Conservation (phyloP, 805 yeast genomes). For the Wickerhamomyces chambardii region DNA sequence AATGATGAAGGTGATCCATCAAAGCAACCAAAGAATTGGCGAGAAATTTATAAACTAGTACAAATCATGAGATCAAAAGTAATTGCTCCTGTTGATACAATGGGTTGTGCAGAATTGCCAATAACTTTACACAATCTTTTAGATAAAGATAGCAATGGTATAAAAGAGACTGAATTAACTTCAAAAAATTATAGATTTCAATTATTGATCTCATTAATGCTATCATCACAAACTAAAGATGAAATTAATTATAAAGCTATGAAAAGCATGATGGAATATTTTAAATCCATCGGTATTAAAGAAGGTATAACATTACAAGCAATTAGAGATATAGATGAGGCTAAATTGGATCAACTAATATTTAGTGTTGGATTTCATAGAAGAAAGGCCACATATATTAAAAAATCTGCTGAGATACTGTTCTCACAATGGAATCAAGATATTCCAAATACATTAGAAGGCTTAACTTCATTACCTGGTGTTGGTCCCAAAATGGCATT, state of each 20-base stretch:
- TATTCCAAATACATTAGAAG: slow-evolving; percentile 63
- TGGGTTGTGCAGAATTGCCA: slow-evolving; percentile 71
- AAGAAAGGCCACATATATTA: slow-evolving; percentile 66
- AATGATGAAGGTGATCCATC: neutral
- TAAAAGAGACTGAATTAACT: slow-evolving; percentile 11
- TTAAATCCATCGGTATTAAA: slow-evolving; percentile 29
- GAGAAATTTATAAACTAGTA: slow-evolving; percentile 47
- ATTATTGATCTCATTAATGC: slow-evolving; percentile 70
- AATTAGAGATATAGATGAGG: slow-evolving; percentile 37
- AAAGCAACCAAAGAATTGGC: slow-evolving; percentile 36
- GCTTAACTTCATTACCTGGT: slow-evolving; percentile 69
- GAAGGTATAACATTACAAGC: slow-evolving; percentile 55
- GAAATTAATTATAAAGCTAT: slow-evolving; percentile 75
- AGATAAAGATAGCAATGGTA: slow-evolving; percentile 16
- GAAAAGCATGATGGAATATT: slow-evolving; percentile 41
- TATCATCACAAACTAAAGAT: slow-evolving; percentile 89
- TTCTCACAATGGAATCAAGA: slow-evolving; percentile 47
- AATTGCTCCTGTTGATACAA: slow-evolving; percentile 78
- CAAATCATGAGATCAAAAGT: slow-evolving; percentile 58
- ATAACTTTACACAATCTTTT: slow-evolving; percentile 26
- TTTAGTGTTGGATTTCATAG: slow-evolving; percentile 81
- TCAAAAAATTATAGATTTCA: slow-evolving; percentile 53
- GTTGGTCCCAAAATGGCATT: slow-evolving; percentile 96
- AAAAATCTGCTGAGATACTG: slow-evolving; percentile 47
- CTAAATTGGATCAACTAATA: slow-evolving; percentile 56